phyloP scores from a whole-genome alignment of 108 stramenopile species.

The Cyclotella baltica region DNA sequence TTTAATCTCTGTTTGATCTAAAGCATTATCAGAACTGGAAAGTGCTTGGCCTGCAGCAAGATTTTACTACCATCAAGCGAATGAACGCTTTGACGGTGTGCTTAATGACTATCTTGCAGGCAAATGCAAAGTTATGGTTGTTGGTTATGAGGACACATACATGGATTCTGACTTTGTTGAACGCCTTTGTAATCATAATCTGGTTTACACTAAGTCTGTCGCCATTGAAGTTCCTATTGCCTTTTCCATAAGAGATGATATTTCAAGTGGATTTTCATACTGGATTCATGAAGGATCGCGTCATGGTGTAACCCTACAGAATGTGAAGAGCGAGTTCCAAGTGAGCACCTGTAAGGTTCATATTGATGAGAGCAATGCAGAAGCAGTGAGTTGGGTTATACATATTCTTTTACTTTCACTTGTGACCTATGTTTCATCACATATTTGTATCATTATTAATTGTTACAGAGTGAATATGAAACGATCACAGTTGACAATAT shows the following conservation, averaged over 20 bases:
- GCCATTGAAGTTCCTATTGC: background rate
- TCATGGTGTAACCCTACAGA: background rate
- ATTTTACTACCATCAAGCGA: background rate
- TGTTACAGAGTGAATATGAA: background rate
- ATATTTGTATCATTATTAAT: background rate
- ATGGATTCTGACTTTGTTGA: background rate
- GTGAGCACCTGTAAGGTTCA: background rate
- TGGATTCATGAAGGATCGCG: background rate
- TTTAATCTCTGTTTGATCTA: background rate
- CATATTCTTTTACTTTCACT: background rate
- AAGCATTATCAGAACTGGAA: background rate
- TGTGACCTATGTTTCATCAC: background rate
- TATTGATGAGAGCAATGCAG: background rate
- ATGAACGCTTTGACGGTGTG: background rate
- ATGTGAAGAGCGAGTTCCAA: background rate
- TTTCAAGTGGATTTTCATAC: background rate
- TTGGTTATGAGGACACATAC: background rate
- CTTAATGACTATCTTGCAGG: background rate
- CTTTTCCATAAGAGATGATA: background rate
- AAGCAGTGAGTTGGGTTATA: background rate
- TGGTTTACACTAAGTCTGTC: background rate
- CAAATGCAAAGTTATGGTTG: background rate
- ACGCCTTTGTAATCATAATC: background rate
- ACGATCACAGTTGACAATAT: background rate
- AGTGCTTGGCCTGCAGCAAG: background rate